Conservation (phyloP, 306 rosid genomes). For the Elaeagnus macrophylla region DNA sequence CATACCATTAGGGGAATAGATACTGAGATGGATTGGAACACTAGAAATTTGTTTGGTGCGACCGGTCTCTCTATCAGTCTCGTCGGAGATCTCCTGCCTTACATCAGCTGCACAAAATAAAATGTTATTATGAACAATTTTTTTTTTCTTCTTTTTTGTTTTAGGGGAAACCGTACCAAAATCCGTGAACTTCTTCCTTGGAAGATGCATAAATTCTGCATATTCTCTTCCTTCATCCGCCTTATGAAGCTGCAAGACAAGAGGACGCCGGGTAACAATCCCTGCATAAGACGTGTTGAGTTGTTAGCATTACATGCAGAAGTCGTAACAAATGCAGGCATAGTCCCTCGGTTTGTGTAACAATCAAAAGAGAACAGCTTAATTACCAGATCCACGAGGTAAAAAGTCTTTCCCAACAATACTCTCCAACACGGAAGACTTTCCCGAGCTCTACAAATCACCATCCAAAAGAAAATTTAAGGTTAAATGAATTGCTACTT, state of each 20-base stretch:
- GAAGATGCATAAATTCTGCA: slow-evolving; percentile 87
- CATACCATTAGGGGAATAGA: slow-evolving; percentile 37
- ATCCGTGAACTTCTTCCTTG: slow-evolving; percentile 64
- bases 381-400: slow-evolving; percentile 36
- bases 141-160: not conserved
- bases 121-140: not conserved
- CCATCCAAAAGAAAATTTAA: not conserved
- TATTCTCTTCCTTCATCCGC: slow-evolving; percentile 67
- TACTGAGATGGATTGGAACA: slow-evolving; percentile 42
- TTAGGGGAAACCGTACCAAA: slow-evolving; percentile 38
- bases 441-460: slow-evolving; percentile 69
- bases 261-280: slow-evolving; percentile 88
- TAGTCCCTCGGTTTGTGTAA: not conserved
- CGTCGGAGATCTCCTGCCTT: slow-evolving; percentile 33
- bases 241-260: slow-evolving; percentile 83
- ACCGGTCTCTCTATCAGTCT: slow-evolving; percentile 41
- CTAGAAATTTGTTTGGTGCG: slow-evolving; percentile 28
- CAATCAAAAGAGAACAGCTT: not conserved
- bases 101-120: slow-evolving; percentile 21
- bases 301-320: not conserved
- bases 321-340: not conserved
- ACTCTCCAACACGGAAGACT: slow-evolving; percentile 95
- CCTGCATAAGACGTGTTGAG: slow-evolving; percentile 36
- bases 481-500: not conserved
- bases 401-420: slow-evolving; percentile 74